Percentiles rank a stretch among this genome's conserved stretches.
These are phyloP conservation scores for Pseudozyma thailandica DNA, from an alignment of 1,284 basidiomycete species.

Conservation along the genomic window DNA sequence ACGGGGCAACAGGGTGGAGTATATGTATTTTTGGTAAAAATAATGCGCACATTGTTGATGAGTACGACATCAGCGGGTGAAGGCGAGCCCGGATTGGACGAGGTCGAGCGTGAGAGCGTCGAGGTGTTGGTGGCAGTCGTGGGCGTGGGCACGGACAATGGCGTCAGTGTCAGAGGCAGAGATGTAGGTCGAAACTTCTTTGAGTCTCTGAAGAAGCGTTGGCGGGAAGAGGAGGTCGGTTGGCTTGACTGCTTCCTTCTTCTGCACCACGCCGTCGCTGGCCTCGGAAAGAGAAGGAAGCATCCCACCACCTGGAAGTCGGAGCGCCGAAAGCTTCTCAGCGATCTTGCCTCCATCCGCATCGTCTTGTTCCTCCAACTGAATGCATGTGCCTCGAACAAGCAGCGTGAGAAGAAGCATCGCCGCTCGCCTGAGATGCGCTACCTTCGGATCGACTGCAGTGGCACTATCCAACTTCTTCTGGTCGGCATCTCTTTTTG, in stretches of 20 bases:
- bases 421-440: conserved; percentile 60
- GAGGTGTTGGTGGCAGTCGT: conserved; percentile 40
- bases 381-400: conserved; percentile 45
- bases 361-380: conserved; percentile 39
- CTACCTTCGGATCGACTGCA: conserved; percentile 47
- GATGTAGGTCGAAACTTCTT: conserved; percentile 23
- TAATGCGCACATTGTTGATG: too few species aligned
- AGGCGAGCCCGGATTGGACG: conserved; percentile 4
- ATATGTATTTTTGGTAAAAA: conserved; percentile 3
- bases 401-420: conserved; percentile 57
- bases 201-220: conserved; percentile 13
- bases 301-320: conserved; percentile 49
- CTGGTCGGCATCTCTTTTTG: conserved; percentile 21
- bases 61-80: conserved; percentile 14
- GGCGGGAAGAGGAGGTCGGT: conserved; percentile 37
- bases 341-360: not conserved
- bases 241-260: not conserved
- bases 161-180: conserved; percentile 40
- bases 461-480: conserved; percentile 44
- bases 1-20: too few species aligned
- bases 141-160: conserved; percentile 53
- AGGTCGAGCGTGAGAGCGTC: conserved; percentile 25
- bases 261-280: not conserved
- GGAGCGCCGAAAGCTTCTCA: conserved; percentile 37
- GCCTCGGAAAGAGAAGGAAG: conserved; percentile 25